phyloP scores from a whole-genome alignment of 2,329 filamentous ascomycete species.

The Botrytis galanthina region DNA sequence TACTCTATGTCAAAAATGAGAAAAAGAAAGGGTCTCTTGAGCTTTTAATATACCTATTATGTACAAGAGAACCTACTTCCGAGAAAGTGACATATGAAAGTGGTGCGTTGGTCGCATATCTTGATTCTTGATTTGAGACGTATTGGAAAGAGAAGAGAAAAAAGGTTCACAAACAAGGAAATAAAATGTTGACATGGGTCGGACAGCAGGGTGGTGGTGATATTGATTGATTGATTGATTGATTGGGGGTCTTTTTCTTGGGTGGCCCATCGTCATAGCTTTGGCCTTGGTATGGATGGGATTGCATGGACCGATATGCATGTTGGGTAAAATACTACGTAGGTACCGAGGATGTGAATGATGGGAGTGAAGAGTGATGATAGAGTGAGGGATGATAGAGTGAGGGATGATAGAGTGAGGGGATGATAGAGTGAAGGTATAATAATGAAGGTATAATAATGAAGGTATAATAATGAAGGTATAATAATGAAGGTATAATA shows the following conservation, averaged over 20 bases:
- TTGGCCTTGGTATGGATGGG: neutral
- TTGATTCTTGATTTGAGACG: neutral
- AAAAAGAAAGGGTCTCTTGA: neutral
- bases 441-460: too few relatives aligned
- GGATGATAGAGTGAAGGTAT: too few relatives aligned
- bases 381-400: too few relatives aligned
- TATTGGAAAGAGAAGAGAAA: neutral
- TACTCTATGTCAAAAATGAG: neutral
- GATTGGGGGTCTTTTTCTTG: neutral
- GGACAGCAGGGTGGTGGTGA: neutral
- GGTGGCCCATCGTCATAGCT: neutral
- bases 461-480: too few relatives aligned
- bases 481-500: too few relatives aligned
- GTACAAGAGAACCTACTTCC: neutral
- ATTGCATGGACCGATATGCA: neutral
- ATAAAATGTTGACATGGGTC: neutral
- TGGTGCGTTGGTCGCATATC: constrained; percentile 8
- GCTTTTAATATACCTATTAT: neutral
- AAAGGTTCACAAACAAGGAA: neutral
- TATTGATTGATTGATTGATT: neutral
- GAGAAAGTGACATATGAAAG: constrained; percentile 5
- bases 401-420: too few relatives aligned
- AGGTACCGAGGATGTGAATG: too few relatives aligned
- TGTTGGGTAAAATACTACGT: neutral
- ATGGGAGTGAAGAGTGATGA: too few relatives aligned